Conservation (phyloP, 31 red algal species). For the Bonnemaisonia californica region DNA sequence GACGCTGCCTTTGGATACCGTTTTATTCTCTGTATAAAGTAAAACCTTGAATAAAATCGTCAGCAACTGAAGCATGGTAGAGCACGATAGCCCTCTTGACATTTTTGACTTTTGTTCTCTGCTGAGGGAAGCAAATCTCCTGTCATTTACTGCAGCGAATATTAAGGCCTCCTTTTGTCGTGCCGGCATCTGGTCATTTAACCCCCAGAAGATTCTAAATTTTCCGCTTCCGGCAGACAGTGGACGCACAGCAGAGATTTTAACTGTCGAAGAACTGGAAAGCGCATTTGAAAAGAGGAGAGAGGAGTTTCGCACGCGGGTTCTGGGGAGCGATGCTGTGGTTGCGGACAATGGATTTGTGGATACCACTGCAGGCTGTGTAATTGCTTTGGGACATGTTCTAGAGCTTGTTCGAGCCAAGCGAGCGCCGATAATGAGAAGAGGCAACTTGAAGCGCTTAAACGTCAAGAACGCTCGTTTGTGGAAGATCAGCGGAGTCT, state of each 20-base stretch:
- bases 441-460: no score
- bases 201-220: not conserved
- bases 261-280: constrained; percentile 33
- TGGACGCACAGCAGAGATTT: not conserved
- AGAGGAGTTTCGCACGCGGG: not conserved
- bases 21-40: not conserved
- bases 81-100: not conserved
- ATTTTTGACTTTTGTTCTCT: constrained; percentile 21
- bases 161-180: constrained; percentile 38
- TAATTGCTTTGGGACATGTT: constrained; percentile 5
- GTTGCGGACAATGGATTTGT: constrained; percentile 24
- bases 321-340: constrained; percentile 5
- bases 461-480: no score
- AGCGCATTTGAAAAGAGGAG: constrained; percentile 6
- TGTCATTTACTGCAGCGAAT: constrained; percentile 22
- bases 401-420: not conserved
- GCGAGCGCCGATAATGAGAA: no score
- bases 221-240: constrained; percentile 1
- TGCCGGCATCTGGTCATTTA: constrained; percentile 24
- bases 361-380: constrained; percentile 28
- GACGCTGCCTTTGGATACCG: constrained; percentile 12
- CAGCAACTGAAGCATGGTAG: no score
- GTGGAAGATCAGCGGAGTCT: no score
- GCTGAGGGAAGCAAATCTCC: constrained; percentile 25
- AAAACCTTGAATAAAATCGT: constrained; percentile 1